These are phyloP conservation scores for Stipa capillata DNA, from an alignment of 176 grass and related monocot genomes.

Conservation along the genomic window DNA sequence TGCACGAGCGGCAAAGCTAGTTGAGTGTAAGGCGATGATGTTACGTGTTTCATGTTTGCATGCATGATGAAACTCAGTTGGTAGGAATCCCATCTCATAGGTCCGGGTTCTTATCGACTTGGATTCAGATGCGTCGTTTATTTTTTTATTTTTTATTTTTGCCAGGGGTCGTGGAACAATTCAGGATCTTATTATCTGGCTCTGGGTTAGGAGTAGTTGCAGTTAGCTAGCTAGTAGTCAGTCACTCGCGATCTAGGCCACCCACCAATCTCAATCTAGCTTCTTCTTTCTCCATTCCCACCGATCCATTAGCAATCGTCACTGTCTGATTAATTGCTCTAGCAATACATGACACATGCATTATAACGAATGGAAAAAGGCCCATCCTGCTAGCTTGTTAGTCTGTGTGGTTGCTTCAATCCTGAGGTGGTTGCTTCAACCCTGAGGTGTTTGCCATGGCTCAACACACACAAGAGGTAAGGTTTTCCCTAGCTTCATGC, in stretches of 20 bases:
- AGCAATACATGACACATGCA: no score
- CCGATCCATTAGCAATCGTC: background rate
- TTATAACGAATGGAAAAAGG: background rate
- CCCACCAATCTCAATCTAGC: background rate
- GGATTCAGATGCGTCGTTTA: no score
- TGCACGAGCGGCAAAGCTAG: no score
- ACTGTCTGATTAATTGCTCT: background rate
- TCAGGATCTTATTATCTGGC: background rate
- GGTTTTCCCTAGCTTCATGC: background rate
- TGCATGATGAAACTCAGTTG: no score
- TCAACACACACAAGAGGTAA: background rate
- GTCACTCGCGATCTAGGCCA: background rate
- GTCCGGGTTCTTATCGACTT: no score
- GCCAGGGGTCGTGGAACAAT: background rate
- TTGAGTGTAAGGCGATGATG: no score
- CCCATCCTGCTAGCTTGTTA: no score
- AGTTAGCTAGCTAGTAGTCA: background rate
- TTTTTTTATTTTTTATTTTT: no score
- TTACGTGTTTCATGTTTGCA: no score
- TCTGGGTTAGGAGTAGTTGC: background rate
- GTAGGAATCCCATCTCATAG: no score
- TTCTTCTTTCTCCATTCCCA: constrained; percentile 25
- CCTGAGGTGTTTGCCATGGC: constrained; percentile 1
- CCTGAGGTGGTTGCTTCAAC: background rate
- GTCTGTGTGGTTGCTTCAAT: background rate